Conservation (phyloP, 164 flowering plant species). For the Vitis rupestris region DNA sequence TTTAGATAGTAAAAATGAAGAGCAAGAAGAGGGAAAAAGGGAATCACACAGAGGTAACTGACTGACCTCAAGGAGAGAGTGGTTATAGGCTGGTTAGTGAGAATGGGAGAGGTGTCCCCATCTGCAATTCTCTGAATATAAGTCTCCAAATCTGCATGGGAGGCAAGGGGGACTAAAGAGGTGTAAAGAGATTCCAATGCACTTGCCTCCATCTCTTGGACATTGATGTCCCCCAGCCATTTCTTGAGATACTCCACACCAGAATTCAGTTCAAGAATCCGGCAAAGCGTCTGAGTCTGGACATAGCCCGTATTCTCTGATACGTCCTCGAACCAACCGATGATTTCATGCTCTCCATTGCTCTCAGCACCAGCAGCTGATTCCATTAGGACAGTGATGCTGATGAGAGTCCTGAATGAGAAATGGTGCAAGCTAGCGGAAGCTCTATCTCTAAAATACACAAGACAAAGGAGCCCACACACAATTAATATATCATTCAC, state of each 20-base stretch:
- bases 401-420: too few species aligned
- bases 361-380: background rate
- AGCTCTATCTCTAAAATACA: background rate
- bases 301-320: conserved; percentile 47
- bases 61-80: conserved; percentile 71
- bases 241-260: conserved; percentile 62
- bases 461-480: too few species aligned
- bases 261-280: conserved; percentile 56
- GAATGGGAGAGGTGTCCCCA: conserved; percentile 60
- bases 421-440: too few species aligned
- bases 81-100: conserved; percentile 69
- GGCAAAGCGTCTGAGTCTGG: conserved; percentile 57
- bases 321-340: conserved; percentile 63
- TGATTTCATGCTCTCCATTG: conserved; percentile 32
- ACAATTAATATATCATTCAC: background rate
- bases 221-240: conserved; percentile 51
- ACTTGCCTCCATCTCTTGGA: conserved; percentile 46
- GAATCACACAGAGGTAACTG: background rate
- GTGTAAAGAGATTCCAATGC: conserved; percentile 54
- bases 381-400: conserved; percentile 6
- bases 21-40: background rate
- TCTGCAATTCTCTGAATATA: conserved; percentile 74
- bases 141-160: conserved; percentile 78
- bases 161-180: conserved; percentile 61
- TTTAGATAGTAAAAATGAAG: background rate